Conservation (phyloP, 2,329 filamentous ascomycete genomes). For the Fusarium sp. region DNA sequence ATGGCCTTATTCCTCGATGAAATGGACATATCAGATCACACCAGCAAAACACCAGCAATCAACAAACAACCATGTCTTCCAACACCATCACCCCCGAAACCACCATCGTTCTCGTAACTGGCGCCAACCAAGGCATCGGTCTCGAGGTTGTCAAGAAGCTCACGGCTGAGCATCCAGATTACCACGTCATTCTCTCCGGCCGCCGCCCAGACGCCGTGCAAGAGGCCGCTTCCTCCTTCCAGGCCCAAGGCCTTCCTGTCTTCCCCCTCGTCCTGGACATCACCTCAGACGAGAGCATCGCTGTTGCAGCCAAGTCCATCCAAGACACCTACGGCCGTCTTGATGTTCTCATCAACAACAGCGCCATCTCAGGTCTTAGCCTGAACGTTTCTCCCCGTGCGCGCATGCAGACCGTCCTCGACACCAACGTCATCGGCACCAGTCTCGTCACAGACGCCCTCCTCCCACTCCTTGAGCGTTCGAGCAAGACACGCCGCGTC, state of each 20-base stretch:
- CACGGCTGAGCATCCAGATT: conserved; percentile 16
- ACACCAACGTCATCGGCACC: conserved; percentile 34
- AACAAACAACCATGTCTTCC: conserved; percentile 17
- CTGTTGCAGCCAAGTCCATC: conserved; percentile 5
- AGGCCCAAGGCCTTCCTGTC: conserved; percentile 12
- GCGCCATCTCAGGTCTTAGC: conserved; percentile 21
- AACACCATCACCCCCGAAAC: conserved; percentile 14
- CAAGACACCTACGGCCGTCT: conserved; percentile 18
- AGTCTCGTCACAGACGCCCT: conserved; percentile 30
- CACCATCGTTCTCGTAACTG: conserved; percentile 22
- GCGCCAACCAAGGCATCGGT: conserved; percentile 29
- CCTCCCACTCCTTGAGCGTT: conserved; percentile 23
- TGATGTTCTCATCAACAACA: conserved; percentile 35
- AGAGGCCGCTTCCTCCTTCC: conserved; percentile 21
- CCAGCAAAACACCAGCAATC: background rate
- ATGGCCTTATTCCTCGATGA: background rate
- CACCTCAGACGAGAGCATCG: conserved; percentile 30
- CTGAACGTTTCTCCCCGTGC: conserved; percentile 12
- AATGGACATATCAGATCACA: background rate
- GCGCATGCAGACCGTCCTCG: conserved; percentile 28
- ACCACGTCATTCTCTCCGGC: conserved; percentile 27
- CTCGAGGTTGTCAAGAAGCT: conserved; percentile 27
- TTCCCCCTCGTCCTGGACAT: conserved; percentile 29
- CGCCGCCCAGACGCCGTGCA: conserved; percentile 12
- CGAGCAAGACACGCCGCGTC: conserved; percentile 15